A percentile compares a stretch with the other conserved stretches of the same genome.
Conservation (phyloP, 768 basidiomycete genomes). For the Psilocybe cyanescens region DNA sequence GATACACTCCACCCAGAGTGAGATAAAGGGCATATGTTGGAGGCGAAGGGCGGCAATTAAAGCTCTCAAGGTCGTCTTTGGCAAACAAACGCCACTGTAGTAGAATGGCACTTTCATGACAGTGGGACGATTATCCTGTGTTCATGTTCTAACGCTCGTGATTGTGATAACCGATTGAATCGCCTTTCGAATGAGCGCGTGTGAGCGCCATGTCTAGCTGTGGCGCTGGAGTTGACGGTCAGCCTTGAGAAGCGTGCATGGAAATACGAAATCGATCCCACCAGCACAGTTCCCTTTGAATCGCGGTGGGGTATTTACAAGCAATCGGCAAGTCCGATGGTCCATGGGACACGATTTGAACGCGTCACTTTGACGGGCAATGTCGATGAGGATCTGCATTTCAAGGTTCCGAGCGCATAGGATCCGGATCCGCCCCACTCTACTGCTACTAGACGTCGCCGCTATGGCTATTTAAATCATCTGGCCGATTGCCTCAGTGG, state of each 20-base stretch:
- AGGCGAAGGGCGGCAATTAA: not conserved
- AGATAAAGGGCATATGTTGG: not conserved
- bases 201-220: constrained; percentile 9
- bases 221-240: constrained; percentile 5
- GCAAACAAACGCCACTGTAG: not conserved
- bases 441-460: not conserved
- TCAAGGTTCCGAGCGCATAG: constrained; percentile 10
- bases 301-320: not conserved
- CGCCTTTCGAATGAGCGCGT: not conserved
- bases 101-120: not conserved
- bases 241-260: not conserved
- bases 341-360: not conserved
- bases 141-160: not conserved
- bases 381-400: constrained; percentile 4
- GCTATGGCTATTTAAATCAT: not conserved
- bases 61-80: not conserved
- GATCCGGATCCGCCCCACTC: constrained; percentile 3
- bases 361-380: not conserved
- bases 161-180: not conserved
- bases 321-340: not conserved
- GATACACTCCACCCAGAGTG: not conserved
- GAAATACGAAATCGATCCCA: not conserved
- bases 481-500: not conserved
- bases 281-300: not conserved
- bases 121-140: not conserved